A percentile compares a stretch with the other conserved stretches of the same genome.
Evolutionary conservation across 2,329 filamentous ascomycete species (phyloP).

Genomic region (Massarina eburnea): DNA sequence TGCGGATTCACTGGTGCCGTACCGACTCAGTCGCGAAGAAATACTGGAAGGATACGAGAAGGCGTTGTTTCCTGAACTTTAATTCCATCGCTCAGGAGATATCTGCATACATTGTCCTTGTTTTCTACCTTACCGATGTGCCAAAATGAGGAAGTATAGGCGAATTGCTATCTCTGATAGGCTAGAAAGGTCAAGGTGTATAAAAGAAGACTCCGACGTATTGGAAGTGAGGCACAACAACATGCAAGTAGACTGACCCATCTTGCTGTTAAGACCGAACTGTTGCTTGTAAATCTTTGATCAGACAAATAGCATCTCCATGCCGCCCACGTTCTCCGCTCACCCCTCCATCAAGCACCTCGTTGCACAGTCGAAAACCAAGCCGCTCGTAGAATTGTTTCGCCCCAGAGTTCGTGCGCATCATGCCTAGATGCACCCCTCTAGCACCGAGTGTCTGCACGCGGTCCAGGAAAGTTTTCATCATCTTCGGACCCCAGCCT

Average conservation of each 20-base stretch:
- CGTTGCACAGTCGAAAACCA: conserved; percentile 23
- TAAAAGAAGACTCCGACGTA: too few species aligned
- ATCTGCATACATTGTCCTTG: background rate
- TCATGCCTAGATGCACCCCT: conserved; percentile 42
- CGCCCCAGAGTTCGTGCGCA: conserved; percentile 31
- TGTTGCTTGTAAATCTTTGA: conserved; percentile 22
- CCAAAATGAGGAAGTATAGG: background rate
- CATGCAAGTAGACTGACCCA: too few species aligned
- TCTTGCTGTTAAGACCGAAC: too few species aligned
- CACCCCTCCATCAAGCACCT: conserved; percentile 29
- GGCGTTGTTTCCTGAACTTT: background rate
- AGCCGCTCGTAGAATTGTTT: conserved; percentile 31
- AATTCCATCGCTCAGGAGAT: background rate
- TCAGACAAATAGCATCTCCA: conserved; percentile 26
- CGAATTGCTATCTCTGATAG: background rate
- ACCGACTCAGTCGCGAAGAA: too few species aligned
- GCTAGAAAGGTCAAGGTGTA: background rate
- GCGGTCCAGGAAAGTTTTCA: conserved; percentile 26
- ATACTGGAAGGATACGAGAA: background rate
- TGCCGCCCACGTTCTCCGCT: conserved; percentile 28
- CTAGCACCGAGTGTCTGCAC: conserved; percentile 23
- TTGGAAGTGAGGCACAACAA: too few species aligned
- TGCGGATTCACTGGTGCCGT: background rate
- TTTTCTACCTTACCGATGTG: background rate
- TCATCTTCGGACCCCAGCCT: conserved; percentile 33